Conservation (phyloP, 1,139 yeast genomes). For the Candida sanyaensis region DNA sequence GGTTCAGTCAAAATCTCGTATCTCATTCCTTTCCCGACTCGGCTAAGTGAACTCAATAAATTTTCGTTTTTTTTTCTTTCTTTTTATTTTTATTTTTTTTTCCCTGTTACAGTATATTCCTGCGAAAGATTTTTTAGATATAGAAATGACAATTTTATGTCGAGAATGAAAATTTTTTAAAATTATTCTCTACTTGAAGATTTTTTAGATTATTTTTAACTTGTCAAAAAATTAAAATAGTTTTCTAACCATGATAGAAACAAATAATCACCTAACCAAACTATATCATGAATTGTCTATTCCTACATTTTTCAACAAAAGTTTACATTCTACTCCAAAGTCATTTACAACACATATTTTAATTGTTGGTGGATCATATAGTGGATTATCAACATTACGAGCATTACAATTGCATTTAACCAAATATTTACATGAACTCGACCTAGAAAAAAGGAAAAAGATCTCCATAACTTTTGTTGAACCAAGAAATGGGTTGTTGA, state of each 20-base stretch:
- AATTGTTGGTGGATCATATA: constrained; percentile 55
- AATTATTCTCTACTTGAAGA: not conserved
- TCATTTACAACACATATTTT: constrained; percentile 34
- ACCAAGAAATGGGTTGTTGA: constrained; percentile 54
- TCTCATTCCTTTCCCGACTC: not conserved
- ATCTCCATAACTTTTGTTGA: constrained; percentile 47
- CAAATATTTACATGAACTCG: constrained; percentile 10
- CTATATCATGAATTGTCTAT: not conserved
- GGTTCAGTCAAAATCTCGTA: not conserved
- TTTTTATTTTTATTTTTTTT: not conserved
- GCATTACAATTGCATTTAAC: constrained; percentile 26
- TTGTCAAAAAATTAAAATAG: too few relatives aligned
- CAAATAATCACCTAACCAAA: not conserved
- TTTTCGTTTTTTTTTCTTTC: not conserved
- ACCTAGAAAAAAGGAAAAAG: constrained; percentile 8
- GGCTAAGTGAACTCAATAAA: not conserved
- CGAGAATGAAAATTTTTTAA: not conserved
- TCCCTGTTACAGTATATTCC: not conserved
- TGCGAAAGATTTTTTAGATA: constrained; percentile 1
- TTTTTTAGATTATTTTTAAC: too few relatives aligned
- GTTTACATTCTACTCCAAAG: not conserved
- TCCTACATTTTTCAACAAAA: not conserved
- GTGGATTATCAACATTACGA: constrained; percentile 47
- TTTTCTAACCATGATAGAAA: not conserved
- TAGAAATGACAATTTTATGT: not conserved